Percentiles rank a stretch among this genome's conserved stretches.
These are phyloP conservation scores for Phycomyces blakesleeanus DNA, from an alignment of 192 early-diverging fungal genomes.

Conservation along the genomic window DNA sequence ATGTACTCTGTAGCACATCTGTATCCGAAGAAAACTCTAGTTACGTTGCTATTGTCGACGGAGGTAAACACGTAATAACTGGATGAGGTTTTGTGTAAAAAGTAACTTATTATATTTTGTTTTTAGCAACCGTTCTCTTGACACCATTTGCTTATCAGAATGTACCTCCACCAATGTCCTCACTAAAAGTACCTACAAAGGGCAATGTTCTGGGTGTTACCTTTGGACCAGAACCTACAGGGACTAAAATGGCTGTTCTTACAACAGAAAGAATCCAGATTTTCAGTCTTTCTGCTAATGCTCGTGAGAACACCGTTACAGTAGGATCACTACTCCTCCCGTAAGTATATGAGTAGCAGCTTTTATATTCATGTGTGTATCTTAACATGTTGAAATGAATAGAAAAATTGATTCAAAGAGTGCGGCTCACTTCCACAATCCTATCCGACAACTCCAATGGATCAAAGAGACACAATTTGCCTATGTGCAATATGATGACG, in stretches of 20 bases:
- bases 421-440: not conserved
- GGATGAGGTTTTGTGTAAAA: not conserved
- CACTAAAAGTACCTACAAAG: conserved; percentile 36
- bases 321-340: conserved; percentile 2
- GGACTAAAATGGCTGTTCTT: conserved; percentile 72
- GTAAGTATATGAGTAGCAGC: not conserved
- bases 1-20: conserved; percentile 40
- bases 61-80: conserved; percentile 33
- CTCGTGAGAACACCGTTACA: not conserved
- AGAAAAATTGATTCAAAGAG: not conserved
- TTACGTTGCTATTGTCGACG: conserved; percentile 78
- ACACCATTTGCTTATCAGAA: conserved; percentile 82
- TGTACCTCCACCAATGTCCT: conserved; percentile 93
- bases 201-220: conserved; percentile 53
- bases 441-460: conserved; percentile 68
- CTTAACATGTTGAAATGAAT: not conserved
- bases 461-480: conserved; percentile 47
- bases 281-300: conserved; percentile 23
- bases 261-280: conserved; percentile 39
- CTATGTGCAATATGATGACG: conserved; percentile 49
- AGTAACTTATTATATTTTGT: not conserved
- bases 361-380: not conserved
- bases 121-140: conserved; percentile 45
- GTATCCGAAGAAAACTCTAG: conserved; percentile 39
- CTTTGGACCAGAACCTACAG: conserved; percentile 57